Conservation (phyloP, 2,329 filamentous ascomycete genomes). For the Claviceps sp. region DNA sequence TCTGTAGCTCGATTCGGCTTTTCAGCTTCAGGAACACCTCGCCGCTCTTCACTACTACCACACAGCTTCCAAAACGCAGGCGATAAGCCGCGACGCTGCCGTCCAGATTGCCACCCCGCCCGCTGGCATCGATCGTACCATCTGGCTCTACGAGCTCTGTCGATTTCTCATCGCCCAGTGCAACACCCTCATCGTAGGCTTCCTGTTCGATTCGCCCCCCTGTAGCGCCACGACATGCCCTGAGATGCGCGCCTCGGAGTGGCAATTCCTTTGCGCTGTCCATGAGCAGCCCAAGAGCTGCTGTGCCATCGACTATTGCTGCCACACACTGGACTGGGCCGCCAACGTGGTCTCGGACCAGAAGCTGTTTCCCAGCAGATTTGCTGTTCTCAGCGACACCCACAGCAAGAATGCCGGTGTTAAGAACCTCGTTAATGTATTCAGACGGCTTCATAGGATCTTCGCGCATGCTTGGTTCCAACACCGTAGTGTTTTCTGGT, state of each 20-base stretch:
- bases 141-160: slow-evolving; percentile 97
- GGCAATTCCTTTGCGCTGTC: slow-evolving; percentile 97
- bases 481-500: slow-evolving; percentile 90
- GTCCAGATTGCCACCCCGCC: slow-evolving; percentile 67
- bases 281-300: slow-evolving; percentile 94
- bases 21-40: slow-evolving; percentile 93
- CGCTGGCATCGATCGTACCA: slow-evolving; percentile 64
- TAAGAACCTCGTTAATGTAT: slow-evolving; percentile 87
- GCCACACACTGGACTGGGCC: slow-evolving; percentile 96
- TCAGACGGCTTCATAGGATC: slow-evolving; percentile 85
- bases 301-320: slow-evolving; percentile 98
- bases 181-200: slow-evolving; percentile 82
- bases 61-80: slow-evolving; percentile 52
- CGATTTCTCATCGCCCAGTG: slow-evolving; percentile 91
- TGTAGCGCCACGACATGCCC: slow-evolving; percentile 85
- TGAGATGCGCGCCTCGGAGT: slow-evolving; percentile 97
- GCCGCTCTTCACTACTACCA: slow-evolving; percentile 80
- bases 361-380: slow-evolving; percentile 86
- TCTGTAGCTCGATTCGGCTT: slow-evolving; percentile 79
- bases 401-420: slow-evolving; percentile 51
- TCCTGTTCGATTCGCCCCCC: slow-evolving; percentile 80
- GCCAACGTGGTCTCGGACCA: slow-evolving; percentile 87
- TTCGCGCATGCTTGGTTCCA: slow-evolving; percentile 99
- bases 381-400: slow-evolving; percentile 42
- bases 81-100: slow-evolving; percentile 66